Conservation (phyloP, 306 rosid species). For the Pyrus bretschneideri region DNA sequence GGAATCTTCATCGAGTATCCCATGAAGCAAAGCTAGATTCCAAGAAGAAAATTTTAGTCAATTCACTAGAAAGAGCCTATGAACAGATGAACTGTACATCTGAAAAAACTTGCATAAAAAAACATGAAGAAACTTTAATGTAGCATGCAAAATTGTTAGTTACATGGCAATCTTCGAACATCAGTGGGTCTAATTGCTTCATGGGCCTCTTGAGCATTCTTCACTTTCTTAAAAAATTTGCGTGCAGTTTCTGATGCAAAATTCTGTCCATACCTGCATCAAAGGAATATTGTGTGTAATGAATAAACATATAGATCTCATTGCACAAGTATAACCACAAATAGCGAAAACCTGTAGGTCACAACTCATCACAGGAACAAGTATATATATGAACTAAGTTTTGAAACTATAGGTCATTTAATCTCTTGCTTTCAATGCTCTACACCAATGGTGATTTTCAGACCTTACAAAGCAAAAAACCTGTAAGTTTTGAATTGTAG, state of each 20-base stretch:
- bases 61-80: conserved; percentile 12
- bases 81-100: conserved; percentile 18
- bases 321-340: neutral
- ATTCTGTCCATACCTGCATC: conserved; percentile 72
- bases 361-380: neutral
- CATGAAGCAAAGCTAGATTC: conserved; percentile 60
- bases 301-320: neutral
- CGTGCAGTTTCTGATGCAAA: conserved; percentile 53
- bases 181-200: conserved; percentile 98
- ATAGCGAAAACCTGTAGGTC: neutral
- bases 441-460: neutral
- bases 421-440: neutral
- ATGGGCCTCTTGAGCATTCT: conserved; percentile 99
- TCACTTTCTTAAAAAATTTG: conserved; percentile 85
- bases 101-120: neutral
- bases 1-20: conserved; percentile 70
- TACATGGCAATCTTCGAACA: conserved; percentile 77
- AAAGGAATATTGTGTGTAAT: conserved; percentile 19
- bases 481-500: neutral
- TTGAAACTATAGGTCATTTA: neutral
- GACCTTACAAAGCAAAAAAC: neutral
- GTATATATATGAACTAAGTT: neutral
- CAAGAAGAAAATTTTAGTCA: conserved; percentile 20
- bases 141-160: conserved; percentile 10
- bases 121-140: neutral